Percentiles rank a stretch among this genome's conserved stretches.
Conservation (phyloP, 148 eudicot species). For the Camellia granthamiana region DNA sequence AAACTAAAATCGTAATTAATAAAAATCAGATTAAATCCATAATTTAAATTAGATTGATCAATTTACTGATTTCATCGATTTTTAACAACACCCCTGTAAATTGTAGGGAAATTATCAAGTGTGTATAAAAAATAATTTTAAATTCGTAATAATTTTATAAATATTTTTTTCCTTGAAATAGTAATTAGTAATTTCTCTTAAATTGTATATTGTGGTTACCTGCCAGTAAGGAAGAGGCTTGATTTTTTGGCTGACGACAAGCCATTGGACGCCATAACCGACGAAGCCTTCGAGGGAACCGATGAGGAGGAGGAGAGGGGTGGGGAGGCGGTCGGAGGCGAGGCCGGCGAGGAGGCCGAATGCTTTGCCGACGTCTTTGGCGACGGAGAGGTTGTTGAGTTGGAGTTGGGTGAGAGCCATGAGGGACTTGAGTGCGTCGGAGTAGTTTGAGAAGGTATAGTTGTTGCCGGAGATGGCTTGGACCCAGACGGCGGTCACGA, state of each 20-base stretch:
- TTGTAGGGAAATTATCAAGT: too few species aligned
- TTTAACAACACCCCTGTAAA: too few species aligned
- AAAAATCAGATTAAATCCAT: too few species aligned
- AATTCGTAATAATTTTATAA: too few species aligned
- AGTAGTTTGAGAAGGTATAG: constrained; percentile 71
- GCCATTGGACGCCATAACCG: constrained; percentile 80
- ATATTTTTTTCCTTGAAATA: background rate
- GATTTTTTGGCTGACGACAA: constrained; percentile 48
- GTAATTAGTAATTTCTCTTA: background rate
- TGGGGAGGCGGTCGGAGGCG: constrained; percentile 49
- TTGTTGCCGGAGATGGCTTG: constrained; percentile 73
- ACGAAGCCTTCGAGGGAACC: constrained; percentile 57
- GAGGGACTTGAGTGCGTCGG: constrained; percentile 53
- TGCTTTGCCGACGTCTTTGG: constrained; percentile 70
- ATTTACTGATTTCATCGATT: too few species aligned
- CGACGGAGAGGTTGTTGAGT: constrained; percentile 59
- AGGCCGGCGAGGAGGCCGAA: constrained; percentile 67
- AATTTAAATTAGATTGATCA: too few species aligned
- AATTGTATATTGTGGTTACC: constrained; percentile 25
- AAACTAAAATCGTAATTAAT: too few species aligned
- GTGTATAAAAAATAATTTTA: too few species aligned
- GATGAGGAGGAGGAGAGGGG: constrained; percentile 49
- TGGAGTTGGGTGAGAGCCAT: constrained; percentile 57
- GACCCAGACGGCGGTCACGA: constrained; percentile 75
- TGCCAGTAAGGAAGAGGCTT: constrained; percentile 69